These are phyloP conservation scores for Aquilaria sinensis DNA, from an alignment of 345 rosid species.

Conservation along the genomic window DNA sequence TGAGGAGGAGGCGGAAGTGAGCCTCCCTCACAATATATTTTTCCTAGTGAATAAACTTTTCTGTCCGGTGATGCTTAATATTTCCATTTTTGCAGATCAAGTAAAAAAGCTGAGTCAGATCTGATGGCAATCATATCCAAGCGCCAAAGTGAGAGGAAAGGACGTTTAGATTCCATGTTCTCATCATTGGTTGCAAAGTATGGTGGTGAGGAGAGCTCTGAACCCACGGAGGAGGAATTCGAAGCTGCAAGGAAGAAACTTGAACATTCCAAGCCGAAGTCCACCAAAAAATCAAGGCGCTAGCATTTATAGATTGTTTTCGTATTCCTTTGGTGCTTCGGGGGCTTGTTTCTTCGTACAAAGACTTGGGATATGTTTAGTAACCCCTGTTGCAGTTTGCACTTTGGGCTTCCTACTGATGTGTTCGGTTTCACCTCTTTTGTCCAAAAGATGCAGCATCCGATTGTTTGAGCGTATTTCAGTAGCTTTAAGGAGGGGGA, in stretches of 20 bases:
- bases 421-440: not conserved
- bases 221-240: slow-evolving; percentile 86
- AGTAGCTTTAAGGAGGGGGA: no score
- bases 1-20: slow-evolving; percentile 52
- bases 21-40: not conserved
- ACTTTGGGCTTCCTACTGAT: not conserved
- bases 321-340: not conserved
- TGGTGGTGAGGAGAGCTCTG: slow-evolving; percentile 46
- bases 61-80: not conserved
- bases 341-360: slow-evolving; percentile 13
- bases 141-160: slow-evolving; percentile 66
- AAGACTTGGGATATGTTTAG: no score
- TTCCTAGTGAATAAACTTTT: not conserved
- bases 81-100: slow-evolving; percentile 30
- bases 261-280: slow-evolving; percentile 44
- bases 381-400: not conserved
- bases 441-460: no score
- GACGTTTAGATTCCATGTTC: slow-evolving; percentile 69
- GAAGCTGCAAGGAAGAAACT: slow-evolving; percentile 77
- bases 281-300: slow-evolving; percentile 7
- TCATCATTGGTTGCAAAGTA: slow-evolving; percentile 68
- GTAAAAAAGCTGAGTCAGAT: slow-evolving; percentile 47
- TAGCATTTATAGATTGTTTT: not conserved
- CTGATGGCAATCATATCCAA: slow-evolving; percentile 52
- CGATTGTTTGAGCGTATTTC: no score